A percentile compares a stretch with the other conserved stretches of the same genome.
These are phyloP conservation scores for Chrysanthemum lavandulifolium DNA, from an alignment of 129 eudicot species.

Conservation along the genomic window DNA sequence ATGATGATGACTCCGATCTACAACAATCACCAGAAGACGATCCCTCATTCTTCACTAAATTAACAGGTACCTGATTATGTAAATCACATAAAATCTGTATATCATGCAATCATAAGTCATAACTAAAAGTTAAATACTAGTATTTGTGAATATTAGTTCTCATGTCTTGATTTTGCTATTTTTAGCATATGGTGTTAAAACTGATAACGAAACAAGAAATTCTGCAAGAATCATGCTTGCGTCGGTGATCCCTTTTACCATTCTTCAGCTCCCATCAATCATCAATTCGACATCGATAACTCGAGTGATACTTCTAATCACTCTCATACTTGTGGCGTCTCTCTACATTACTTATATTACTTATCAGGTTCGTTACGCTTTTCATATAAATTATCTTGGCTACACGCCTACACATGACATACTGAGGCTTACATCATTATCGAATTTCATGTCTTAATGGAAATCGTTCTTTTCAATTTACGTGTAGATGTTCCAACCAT, in stretches of 20 bases:
- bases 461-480: background rate
- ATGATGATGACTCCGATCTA: background rate
- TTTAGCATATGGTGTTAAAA: slow-evolving; percentile 45
- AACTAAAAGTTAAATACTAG: background rate
- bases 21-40: slow-evolving; percentile 22
- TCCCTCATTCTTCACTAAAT: slow-evolving; percentile 23
- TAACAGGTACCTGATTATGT: slow-evolving; percentile 23
- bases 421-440: background rate
- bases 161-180: background rate
- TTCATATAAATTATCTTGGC: background rate
- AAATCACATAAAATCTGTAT: background rate
- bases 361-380: slow-evolving; percentile 45
- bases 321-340: slow-evolving; percentile 46
- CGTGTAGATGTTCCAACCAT: slow-evolving; percentile 62
- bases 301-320: slow-evolving; percentile 34
- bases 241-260: slow-evolving; percentile 50
- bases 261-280: slow-evolving; percentile 45
- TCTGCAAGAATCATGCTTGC: slow-evolving; percentile 59
- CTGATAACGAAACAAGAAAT: slow-evolving; percentile 51
- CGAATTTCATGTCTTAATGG: background rate
- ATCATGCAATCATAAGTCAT: too few relatives aligned
- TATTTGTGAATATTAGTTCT: background rate
- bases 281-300: slow-evolving; percentile 31
- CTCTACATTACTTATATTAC: slow-evolving; percentile 34
- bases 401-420: background rate